These are phyloP conservation scores for Penicillium desertorum DNA, from an alignment of 495 filamentous ascomycete species.

Conservation along the genomic window DNA sequence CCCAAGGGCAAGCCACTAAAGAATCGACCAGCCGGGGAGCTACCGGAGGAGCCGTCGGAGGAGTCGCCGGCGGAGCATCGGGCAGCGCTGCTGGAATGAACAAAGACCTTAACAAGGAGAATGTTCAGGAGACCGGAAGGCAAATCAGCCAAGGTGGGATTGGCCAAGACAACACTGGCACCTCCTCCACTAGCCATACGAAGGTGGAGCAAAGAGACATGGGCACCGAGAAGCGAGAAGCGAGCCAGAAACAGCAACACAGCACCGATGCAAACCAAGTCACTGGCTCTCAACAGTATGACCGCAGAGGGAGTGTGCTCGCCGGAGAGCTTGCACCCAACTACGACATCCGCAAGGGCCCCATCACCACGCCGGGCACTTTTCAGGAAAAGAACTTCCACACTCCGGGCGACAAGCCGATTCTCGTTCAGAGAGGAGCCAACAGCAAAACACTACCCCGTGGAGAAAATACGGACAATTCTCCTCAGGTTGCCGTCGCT, in stretches of 20 bases:
- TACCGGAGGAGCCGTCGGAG: slow-evolving; percentile 1
- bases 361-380: slow-evolving; percentile 20
- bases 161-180: slow-evolving; percentile 7
- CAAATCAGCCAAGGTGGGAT: slow-evolving; percentile 10
- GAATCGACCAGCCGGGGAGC: slow-evolving; percentile 4
- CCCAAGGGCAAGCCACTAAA: slow-evolving; percentile 17
- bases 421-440: background rate
- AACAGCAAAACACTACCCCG: background rate
- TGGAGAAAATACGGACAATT: background rate
- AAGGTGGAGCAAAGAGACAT: slow-evolving; percentile 5
- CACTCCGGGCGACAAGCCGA: background rate
- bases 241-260: background rate
- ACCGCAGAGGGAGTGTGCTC: slow-evolving; percentile 6
- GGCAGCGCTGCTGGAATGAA: slow-evolving; percentile 7
- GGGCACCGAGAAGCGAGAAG: background rate
- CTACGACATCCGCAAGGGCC: slow-evolving; percentile 29
- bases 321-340: slow-evolving; percentile 18
- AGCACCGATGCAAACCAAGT: background rate
- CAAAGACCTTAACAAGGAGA: slow-evolving; percentile 12
- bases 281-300: background rate
- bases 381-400: slow-evolving; percentile 12
- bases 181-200: background rate
- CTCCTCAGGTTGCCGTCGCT: background rate
- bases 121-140: slow-evolving; percentile 7
- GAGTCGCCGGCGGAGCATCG: slow-evolving; percentile 3